Base-by-base conservation (phyloP, 2,329 filamentous ascomycete species). In the Colletotrichum theobromicola region DNA sequence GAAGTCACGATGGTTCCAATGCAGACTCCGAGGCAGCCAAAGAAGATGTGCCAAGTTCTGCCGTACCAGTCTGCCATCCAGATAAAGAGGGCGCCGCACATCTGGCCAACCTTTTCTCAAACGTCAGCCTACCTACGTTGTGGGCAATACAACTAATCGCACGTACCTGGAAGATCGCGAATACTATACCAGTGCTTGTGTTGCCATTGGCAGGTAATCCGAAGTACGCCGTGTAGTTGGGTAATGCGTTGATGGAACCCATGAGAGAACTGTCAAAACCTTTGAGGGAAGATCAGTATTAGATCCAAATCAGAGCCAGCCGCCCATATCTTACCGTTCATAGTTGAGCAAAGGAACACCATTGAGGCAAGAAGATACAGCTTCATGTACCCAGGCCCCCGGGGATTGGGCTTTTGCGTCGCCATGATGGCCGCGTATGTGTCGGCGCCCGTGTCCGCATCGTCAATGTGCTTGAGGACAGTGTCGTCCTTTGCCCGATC, bases 1-100 rank as follows among this genome's bases (percentile, higher is more conserved):
- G 87, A 84, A 70, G 88, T 87, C 32, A 91, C 78, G 67, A 89
- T 83, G 5, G 87, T 87, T 12, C 87, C 88, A n/a, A 89, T 68
- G 60, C 88, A 83, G 34, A 90, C 86, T 55, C 88, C 83, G 0
- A 87, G 75, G 53, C 85, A 87, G 24, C 88, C 87, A 50, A 87
- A 82, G 72, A 84, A 85, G 30, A 88, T 84, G 21, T 84, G 83
- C 71, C 81, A 80, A 5, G 82, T 84, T 24, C 87, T 82, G 2
- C 87, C 87, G 10, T 84, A 81, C 82, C 83, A 86, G 72, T 88
- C 87, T 46, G 85, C 81, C 58, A 85, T 78, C 82, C 85, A 87
- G 28, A 83, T 81, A 74, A 87, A 86, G 3, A 86, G 78, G 2
- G 85, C 84, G 10, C 82, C 85, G 21, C 77, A 80, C 81, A 87